Conservation (phyloP, 2,329 filamentous ascomycete genomes). For the Clarireedia hainanense region DNA sequence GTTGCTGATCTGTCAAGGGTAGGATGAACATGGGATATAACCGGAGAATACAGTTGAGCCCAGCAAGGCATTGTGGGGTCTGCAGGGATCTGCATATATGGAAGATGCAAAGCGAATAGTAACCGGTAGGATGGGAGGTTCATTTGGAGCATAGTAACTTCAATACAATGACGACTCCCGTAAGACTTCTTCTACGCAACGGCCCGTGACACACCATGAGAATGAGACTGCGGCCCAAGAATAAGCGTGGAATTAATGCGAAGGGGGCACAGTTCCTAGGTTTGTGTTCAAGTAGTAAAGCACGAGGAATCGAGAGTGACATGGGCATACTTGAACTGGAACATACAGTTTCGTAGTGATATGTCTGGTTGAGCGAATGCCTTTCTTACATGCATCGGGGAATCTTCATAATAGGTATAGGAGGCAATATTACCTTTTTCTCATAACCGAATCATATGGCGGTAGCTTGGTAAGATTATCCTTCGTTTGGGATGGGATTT, state of each 20-base stretch:
- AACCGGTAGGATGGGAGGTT: conserved; percentile 6
- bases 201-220: conserved; percentile 6
- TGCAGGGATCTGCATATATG: conserved; percentile 1
- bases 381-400: not conserved
- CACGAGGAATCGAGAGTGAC: not conserved
- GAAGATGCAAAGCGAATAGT: conserved; percentile 1
- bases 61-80: conserved; percentile 5
- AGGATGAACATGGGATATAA: conserved; percentile 2
- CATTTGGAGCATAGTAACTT: not conserved
- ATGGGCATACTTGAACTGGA: not conserved
- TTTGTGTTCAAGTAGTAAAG: not conserved
- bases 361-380: not conserved
- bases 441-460: not conserved
- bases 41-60: not conserved
- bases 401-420: not conserved
- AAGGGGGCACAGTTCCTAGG: not conserved
- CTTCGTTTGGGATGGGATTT: not conserved
- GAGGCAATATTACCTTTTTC: not conserved
- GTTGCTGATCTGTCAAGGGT: conserved; percentile 4
- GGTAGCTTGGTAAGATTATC: not conserved
- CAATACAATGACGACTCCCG: conserved; percentile 2
- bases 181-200: conserved; percentile 8
- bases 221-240: not conserved
- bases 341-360: not conserved
- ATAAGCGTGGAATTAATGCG: conserved; percentile 3